A percentile compares a stretch with the other conserved stretches of the same genome.
Evolutionary conservation across 2,329 filamentous ascomycete species (phyloP).

Genomic region (Colletotrichum karsti): DNA sequence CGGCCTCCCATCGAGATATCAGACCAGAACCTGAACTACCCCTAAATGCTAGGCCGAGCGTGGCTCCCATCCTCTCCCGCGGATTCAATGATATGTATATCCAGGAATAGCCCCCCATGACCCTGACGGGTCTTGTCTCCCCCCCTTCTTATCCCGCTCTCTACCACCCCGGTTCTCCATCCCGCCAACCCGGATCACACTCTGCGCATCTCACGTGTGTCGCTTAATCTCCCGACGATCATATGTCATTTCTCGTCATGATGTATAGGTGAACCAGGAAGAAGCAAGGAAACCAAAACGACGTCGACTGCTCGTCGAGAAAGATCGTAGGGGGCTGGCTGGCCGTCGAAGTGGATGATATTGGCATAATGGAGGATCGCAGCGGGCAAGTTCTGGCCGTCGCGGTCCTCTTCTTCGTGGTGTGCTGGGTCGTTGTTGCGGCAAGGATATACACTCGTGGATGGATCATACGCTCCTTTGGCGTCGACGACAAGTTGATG

Average conservation of each 20-base stretch:
- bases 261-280: slow-evolving; percentile 4
- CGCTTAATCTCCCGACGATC: not conserved
- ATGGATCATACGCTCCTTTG: slow-evolving; percentile 41
- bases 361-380: slow-evolving; percentile 28
- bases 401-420: slow-evolving; percentile 40
- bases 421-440: slow-evolving; percentile 40
- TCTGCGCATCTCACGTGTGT: slow-evolving; percentile 1
- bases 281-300: not conserved
- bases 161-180: not conserved
- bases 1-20: slow-evolving; percentile 16
- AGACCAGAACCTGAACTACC: slow-evolving; percentile 6
- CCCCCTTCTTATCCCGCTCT: not conserved
- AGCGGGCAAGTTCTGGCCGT: slow-evolving; percentile 37
- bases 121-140: slow-evolving; percentile 4
- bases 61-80: not conserved
- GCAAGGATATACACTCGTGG: slow-evolving; percentile 42
- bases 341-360: slow-evolving; percentile 16
- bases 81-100: slow-evolving; percentile 23
- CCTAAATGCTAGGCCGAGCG: slow-evolving; percentile 14
- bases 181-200: slow-evolving; percentile 6
- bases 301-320: not conserved
- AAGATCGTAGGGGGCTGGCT: not conserved
- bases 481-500: slow-evolving; percentile 43
- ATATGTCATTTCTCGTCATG: slow-evolving; percentile 8
- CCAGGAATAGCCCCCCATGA: not conserved